These are phyloP conservation scores for Geotrichum europaeum DNA, from an alignment of 1,139 yeast genomes.

Conservation along the genomic window DNA sequence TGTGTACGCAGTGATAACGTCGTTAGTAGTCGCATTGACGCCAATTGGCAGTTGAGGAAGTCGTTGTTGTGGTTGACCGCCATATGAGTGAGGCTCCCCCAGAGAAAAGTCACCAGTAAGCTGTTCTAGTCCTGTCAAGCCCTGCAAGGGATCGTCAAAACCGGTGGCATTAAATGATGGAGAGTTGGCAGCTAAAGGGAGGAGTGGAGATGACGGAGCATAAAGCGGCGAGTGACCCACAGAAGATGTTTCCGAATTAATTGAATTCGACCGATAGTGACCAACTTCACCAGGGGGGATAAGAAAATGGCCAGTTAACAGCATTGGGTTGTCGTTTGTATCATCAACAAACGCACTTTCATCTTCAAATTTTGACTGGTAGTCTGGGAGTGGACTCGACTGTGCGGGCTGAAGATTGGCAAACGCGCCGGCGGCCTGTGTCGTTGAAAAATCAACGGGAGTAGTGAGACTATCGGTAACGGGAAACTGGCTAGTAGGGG, in stretches of 20 bases:
- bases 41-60: background rate
- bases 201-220: slow-evolving; percentile 12
- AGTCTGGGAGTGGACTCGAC: background rate
- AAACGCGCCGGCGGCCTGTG: background rate
- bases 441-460: background rate
- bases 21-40: background rate
- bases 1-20: background rate
- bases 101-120: slow-evolving; percentile 9
- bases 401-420: background rate
- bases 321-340: background rate
- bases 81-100: background rate
- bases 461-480: background rate
- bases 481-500: background rate
- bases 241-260: slow-evolving; percentile 21
- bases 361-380: background rate
- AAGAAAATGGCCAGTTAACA: slow-evolving; percentile 11
- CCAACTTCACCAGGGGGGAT: slow-evolving; percentile 12
- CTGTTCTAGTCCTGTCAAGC: slow-evolving; percentile 9
- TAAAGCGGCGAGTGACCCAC: slow-evolving; percentile 16
- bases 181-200: slow-evolving; percentile 18
- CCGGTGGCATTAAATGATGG: slow-evolving; percentile 22
- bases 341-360: background rate
- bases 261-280: slow-evolving; percentile 19
- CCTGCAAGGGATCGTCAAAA: slow-evolving; percentile 2
- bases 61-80: background rate